A percentile compares a stretch with the other conserved stretches of the same genome.
These are phyloP conservation scores for Neohortaea acidophila DNA, from an alignment of 495 filamentous ascomycete genomes.

Conservation along the genomic window DNA sequence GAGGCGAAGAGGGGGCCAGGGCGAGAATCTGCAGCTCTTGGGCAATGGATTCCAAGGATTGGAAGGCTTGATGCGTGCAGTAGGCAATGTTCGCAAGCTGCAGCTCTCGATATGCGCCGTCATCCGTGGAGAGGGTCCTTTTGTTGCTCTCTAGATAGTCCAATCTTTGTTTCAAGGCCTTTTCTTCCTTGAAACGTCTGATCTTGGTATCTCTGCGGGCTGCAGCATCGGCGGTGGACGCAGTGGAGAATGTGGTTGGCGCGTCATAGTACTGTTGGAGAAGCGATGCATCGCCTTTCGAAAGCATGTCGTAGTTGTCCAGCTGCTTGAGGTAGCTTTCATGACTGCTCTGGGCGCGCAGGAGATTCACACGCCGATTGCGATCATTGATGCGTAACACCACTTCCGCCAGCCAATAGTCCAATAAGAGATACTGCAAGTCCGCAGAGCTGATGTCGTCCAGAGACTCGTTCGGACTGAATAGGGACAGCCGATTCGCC, in stretches of 20 bases:
- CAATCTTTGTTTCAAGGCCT: constrained; percentile 68
- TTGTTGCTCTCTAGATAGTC: constrained; percentile 53
- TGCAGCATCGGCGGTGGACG: constrained; percentile 52
- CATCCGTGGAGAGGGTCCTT: constrained; percentile 49
- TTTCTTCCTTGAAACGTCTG: constrained; percentile 68
- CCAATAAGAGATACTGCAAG: constrained; percentile 57
- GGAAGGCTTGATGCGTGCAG: constrained; percentile 64
- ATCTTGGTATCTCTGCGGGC: constrained; percentile 71
- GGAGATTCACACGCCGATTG: constrained; percentile 49
- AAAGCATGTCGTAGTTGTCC: constrained; percentile 64
- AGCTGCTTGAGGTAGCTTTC: constrained; percentile 62
- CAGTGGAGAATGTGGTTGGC: constrained; percentile 51
- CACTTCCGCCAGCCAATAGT: constrained; percentile 55
- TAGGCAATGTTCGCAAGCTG: constrained; percentile 61
- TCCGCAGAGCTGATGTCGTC: constrained; percentile 80
- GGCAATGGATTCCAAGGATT: constrained; percentile 65
- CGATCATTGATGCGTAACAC: constrained; percentile 38
- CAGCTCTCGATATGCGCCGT: constrained; percentile 60
- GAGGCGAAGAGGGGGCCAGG: constrained; percentile 44
- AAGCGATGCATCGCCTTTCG: constrained; percentile 48
- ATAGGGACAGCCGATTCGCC: constrained; percentile 55
- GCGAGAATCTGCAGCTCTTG: constrained; percentile 73
- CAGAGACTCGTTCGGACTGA: constrained; percentile 77
- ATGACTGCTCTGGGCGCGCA: constrained; percentile 47
- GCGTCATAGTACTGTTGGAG: constrained; percentile 54